Conservation (phyloP, 495 filamentous ascomycete genomes). For the Aspergillus carlsbadensis region DNA sequence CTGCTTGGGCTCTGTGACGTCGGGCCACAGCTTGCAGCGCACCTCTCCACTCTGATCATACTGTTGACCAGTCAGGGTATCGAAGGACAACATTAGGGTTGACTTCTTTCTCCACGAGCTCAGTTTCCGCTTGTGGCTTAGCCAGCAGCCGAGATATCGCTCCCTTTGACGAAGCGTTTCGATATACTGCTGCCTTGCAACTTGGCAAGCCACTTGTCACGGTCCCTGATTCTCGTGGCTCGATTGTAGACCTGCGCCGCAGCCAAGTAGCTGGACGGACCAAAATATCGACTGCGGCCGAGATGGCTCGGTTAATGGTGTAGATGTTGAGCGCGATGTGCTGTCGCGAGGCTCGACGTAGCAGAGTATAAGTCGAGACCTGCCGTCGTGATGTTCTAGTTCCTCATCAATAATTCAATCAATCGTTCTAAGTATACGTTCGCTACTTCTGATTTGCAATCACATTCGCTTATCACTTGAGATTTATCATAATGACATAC, state of each 20-base stretch:
- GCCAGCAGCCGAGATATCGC: not conserved
- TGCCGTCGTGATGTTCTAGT: no score
- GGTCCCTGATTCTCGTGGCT: not conserved
- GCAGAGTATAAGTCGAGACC: not conserved
- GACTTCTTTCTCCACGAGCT: not conserved
- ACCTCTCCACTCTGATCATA: no score
- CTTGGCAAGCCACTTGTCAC: not conserved
- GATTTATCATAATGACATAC: not conserved
- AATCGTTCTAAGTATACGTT: not conserved
- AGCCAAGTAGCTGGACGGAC: not conserved
- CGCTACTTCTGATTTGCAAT: not conserved
- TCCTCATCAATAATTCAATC: not conserved
- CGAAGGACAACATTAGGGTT: no score
- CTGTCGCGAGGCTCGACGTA: not conserved
- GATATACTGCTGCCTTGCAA: constrained; percentile 7
- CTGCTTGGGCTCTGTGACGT: not conserved
- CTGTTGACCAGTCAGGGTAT: no score
- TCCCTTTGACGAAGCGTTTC: not conserved
- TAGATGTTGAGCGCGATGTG: not conserved
- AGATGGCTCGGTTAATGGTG: no score
- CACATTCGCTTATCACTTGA: not conserved
- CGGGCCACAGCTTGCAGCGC: not conserved
- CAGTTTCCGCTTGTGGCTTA: constrained; percentile 2
- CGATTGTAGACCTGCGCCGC: not conserved
- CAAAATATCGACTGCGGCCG: not conserved